Evolutionary conservation across 257 asterid genomes (phyloP), one percentile per base, ranked within the genome.

Genomic region (Henckelia pumila): DNA sequence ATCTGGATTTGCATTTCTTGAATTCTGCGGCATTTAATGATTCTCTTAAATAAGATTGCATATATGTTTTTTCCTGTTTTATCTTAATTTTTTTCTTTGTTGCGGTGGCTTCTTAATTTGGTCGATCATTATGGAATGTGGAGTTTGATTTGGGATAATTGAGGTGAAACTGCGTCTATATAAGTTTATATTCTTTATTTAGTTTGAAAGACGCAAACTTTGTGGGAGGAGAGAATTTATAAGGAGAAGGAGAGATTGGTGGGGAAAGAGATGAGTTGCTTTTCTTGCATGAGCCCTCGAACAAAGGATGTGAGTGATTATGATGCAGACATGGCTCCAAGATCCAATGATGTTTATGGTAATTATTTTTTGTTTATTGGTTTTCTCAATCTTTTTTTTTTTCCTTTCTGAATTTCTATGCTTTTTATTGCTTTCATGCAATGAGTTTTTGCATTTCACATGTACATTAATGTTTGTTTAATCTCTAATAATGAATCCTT

Each of bases 191-290:
- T 60, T 74, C 71, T 23, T 70, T 40, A 47, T 71, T 74, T 52
- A 30, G 35, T 56, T 61, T 50, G 69, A 65, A 40, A 64, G 61
- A 64, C 69, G 49, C 66, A 71, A 21, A 17, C 56, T 71, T 60
- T 8, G 40, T 33, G 40, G 68, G 67, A 20, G 37, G 35, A 25
- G 23, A 22, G 17, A 65, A 20, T 32, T 64, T 44, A 33, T 23
- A 66, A 32, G 50, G 66, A 59, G 7, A 17, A 57, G 33, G 49
- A 37, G 55, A 20, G 55, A 53, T 58, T 21, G 1, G 13, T 22
- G n/a, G 14, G 33, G 10, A 67, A 40, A 69, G 67, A 63, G 67
- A 92, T 92, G 98, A 81, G 87, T 30, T 92, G 98, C 33, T 92
- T 92, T 78, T 73, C 89, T 82, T 89, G 96, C 80, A 78, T 85